phyloP scores from a whole-genome alignment of 2,329 filamentous ascomycete genomes.

The Arachnomyces sp. region DNA sequence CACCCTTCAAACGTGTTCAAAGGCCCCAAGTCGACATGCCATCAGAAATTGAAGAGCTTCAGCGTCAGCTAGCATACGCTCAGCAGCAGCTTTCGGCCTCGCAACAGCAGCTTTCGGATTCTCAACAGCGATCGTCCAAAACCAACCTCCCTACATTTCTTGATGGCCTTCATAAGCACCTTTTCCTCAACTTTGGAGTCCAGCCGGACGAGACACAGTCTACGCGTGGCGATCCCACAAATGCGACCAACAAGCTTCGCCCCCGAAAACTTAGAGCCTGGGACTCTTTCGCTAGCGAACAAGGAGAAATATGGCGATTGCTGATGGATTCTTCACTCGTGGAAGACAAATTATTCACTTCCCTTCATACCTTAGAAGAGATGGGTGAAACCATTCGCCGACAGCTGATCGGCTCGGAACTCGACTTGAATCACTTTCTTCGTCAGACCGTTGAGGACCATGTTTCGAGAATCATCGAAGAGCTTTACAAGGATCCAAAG shows the following conservation, averaged over 20 bases:
- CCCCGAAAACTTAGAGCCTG: conserved; percentile 9
- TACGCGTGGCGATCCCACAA: conserved; percentile 10
- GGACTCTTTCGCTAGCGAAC: conserved; percentile 6
- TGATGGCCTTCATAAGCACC: conserved; percentile 10
- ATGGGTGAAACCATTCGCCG: conserved; percentile 3
- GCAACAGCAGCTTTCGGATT: no score
- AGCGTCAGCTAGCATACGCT: no score
- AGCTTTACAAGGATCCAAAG: conserved; percentile 5
- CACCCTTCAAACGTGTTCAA: no score
- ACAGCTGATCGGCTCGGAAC: conserved; percentile 9
- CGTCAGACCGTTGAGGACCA: conserved; percentile 7
- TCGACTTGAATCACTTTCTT: conserved; percentile 12
- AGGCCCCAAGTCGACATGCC: no score
- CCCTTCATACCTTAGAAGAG: conserved; percentile 7
- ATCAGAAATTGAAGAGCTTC: no score
- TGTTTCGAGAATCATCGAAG: conserved; percentile 6
- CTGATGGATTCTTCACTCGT: conserved; percentile 3
- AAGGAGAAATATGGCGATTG: conserved; percentile 6
- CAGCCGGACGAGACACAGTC: conserved; percentile 2
- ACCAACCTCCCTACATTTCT: conserved; percentile 14
- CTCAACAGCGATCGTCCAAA: no score
- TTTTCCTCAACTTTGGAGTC: conserved; percentile 9
- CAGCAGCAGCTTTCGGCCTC: no score
- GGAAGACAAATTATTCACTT: conserved; percentile 7
- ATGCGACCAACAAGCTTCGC: conserved; percentile 11